Evolutionary conservation across 106 monocot species (phyloP).

Genomic region (Dendrobium nobile): DNA sequence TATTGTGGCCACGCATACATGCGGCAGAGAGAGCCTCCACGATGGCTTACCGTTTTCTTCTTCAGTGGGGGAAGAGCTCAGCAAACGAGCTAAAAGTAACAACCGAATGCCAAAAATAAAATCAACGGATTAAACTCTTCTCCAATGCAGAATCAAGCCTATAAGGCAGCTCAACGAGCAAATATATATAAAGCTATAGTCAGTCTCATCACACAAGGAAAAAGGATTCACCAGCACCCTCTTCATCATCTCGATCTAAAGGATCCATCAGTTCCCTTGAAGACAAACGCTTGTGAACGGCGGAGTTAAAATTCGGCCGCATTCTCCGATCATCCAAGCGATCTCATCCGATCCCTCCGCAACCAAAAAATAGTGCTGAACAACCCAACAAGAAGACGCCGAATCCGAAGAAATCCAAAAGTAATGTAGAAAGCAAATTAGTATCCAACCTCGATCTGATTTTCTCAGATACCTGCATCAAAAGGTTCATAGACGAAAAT

Average conservation of each 20-base stretch:
- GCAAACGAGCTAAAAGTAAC: constrained; percentile 7
- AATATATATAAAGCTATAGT: not conserved
- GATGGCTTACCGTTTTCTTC: constrained; percentile 42
- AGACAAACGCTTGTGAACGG: constrained; percentile 2
- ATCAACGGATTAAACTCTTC: not conserved
- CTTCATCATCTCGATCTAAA: constrained; percentile 8
- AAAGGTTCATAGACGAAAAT: not conserved
- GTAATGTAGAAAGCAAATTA: not conserved
- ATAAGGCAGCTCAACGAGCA: not conserved
- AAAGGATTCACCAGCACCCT: not conserved
- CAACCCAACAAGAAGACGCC: not conserved
- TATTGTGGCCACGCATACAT: constrained; percentile 73
- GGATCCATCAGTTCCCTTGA: constrained; percentile 5
- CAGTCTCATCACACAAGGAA: not conserved
- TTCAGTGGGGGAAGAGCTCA: not conserved
- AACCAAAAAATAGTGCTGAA: not conserved
- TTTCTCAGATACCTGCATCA: not conserved
- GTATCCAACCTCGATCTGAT: not conserved
- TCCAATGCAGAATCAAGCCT: not conserved
- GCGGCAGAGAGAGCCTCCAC: constrained; percentile 79
- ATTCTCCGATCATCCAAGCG: not conserved
- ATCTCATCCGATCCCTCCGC: not conserved
- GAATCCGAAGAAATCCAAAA: not conserved
- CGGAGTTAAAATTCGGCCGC: constrained; percentile 7
- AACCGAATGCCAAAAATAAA: not conserved